Evolutionary conservation across 805 yeast species (phyloP).

Genomic region (Komagataella ulmi): DNA sequence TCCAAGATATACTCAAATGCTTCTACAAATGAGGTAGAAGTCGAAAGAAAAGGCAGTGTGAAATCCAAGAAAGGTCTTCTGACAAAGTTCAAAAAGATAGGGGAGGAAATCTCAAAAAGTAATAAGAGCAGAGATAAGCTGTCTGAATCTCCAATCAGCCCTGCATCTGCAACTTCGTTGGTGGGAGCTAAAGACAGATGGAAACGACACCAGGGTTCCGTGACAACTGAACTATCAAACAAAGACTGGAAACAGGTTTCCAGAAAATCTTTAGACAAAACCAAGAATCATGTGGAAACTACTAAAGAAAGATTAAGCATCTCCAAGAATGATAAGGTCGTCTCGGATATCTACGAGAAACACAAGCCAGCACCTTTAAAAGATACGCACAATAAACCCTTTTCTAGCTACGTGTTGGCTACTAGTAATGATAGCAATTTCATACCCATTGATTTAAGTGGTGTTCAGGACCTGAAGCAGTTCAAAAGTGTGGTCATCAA

Average conservation of each 20-base stretch:
- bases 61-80: not conserved
- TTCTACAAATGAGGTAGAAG: conserved; percentile 13
- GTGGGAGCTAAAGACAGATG: not conserved
- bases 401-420: conserved; percentile 27
- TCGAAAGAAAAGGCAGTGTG: not conserved
- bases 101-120: not conserved
- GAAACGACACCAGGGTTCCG: not conserved
- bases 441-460: conserved; percentile 29
- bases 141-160: conserved; percentile 1
- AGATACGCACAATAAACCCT: conserved; percentile 7
- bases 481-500: conserved; percentile 27
- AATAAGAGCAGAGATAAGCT: not conserved
- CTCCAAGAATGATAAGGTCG: too few species aligned
- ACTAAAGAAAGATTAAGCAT: not conserved
- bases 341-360: conserved; percentile 11
- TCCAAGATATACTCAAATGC: conserved; percentile 25
- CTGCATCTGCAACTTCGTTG: not conserved
- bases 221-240: not conserved
- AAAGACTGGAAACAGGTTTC: not conserved
- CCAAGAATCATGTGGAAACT: not conserved
- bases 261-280: not conserved
- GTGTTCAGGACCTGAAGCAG: conserved; percentile 15
- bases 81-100: conserved; percentile 1
- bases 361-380: conserved; percentile 23
- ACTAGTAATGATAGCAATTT: conserved; percentile 53